Conservation (phyloP, 495 filamentous ascomycete genomes). For the Penicillium coprophilum region DNA sequence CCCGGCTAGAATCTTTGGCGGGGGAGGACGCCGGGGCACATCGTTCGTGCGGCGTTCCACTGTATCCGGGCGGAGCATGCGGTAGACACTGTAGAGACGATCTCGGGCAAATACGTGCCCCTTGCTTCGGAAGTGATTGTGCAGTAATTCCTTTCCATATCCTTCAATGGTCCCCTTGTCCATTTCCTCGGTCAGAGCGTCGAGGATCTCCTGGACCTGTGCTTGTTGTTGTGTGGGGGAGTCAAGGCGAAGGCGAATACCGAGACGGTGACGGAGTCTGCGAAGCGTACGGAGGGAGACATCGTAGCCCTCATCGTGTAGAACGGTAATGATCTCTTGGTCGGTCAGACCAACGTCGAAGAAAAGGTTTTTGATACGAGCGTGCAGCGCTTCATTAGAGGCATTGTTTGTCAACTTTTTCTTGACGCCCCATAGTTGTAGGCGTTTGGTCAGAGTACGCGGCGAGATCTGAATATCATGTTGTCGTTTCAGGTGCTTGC, state of each 20-base stretch:
- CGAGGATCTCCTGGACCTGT: slow-evolving; percentile 10
- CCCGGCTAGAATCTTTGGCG: slow-evolving; percentile 20
- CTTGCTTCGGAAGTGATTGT: slow-evolving; percentile 17
- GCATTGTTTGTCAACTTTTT: slow-evolving; percentile 1
- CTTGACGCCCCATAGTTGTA: slow-evolving; percentile 11
- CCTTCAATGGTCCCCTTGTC: slow-evolving; percentile 18
- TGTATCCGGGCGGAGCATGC: slow-evolving; percentile 14
- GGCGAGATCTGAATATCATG: slow-evolving; percentile 11
- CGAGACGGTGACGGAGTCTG: slow-evolving; percentile 7
- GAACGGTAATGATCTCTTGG: slow-evolving; percentile 9
- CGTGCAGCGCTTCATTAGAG: slow-evolving; percentile 7
- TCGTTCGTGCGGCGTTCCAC: slow-evolving; percentile 14
- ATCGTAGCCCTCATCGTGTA: slow-evolving; percentile 7
- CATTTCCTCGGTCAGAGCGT: slow-evolving; percentile 8
- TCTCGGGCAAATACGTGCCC: slow-evolving; percentile 17
- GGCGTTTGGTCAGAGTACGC: slow-evolving; percentile 10
- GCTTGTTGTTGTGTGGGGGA: slow-evolving; percentile 6
- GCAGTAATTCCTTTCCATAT: slow-evolving; percentile 17
- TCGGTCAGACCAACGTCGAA: slow-evolving; percentile 6
- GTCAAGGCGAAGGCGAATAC: slow-evolving; percentile 12
- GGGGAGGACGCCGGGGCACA: slow-evolving; percentile 14
- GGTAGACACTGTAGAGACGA: slow-evolving; percentile 17
- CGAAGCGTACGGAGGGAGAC: slow-evolving; percentile 11
- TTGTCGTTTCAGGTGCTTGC: slow-evolving; percentile 11
- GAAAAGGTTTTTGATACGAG: slow-evolving; percentile 8